Conservation (phyloP, 192 early-diverging fungal genomes). For the Lobosporangium transversale region DNA sequence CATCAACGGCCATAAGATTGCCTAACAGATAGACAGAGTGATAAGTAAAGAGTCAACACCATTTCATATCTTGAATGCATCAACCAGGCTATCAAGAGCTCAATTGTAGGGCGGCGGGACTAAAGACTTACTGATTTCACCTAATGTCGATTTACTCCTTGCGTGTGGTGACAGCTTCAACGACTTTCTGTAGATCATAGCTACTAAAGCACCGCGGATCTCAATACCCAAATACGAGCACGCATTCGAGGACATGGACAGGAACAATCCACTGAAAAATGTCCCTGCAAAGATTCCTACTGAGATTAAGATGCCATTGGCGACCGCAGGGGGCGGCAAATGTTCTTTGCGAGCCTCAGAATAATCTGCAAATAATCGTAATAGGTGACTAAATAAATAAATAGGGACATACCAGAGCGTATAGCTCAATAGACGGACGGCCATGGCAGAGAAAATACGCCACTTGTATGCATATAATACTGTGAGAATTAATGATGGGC, state of each 20-base stretch:
- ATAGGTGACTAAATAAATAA: constrained; percentile 27
- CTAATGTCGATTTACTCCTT: constrained; percentile 30
- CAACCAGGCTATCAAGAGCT: no score
- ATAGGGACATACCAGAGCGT: constrained; percentile 21
- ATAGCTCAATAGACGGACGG: constrained; percentile 23
- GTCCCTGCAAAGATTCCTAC: constrained; percentile 35
- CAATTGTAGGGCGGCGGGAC: no score
- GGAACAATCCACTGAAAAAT: constrained; percentile 18
- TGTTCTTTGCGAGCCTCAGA: constrained; percentile 33
- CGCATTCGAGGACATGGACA: constrained; percentile 22
- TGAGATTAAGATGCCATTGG: constrained; percentile 18
- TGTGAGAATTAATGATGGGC: constrained; percentile 25
- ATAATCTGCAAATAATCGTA: constrained; percentile 40
- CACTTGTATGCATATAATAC: constrained; percentile 19
- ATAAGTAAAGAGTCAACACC: not conserved
- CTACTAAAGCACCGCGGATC: constrained; percentile 71
- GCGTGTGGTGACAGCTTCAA: constrained; percentile 68
- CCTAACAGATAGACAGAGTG: constrained; percentile 11
- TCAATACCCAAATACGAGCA: constrained; percentile 71
- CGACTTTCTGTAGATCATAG: constrained; percentile 84
- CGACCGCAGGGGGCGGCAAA: constrained; percentile 12
- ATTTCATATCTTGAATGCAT: not conserved
- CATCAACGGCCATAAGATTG: constrained; percentile 75
- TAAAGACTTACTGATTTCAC: constrained; percentile 26
- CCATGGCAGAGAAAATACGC: constrained; percentile 14